Evolutionary conservation across 768 basidiomycete genomes (phyloP), one percentile per base, ranked within the genome.

Genomic region (Mycena amicta): DNA sequence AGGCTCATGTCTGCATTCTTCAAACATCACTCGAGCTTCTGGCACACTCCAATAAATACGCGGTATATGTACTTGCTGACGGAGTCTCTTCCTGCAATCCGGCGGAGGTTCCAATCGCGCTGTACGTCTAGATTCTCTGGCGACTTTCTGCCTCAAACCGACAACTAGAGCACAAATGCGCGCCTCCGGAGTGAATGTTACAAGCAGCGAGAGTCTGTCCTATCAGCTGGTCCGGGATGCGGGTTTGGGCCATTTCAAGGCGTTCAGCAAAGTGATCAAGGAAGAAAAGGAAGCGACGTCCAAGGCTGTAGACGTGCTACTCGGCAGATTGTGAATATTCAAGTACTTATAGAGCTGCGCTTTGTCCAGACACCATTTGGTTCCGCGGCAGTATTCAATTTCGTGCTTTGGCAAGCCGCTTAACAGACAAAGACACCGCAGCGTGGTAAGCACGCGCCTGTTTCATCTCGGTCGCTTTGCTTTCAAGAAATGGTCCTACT

Each of bases 1-100:
- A 95, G 93, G 83, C 90, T 16, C 95, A 96, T 66, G 85, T 97
- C 59, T 97, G 95, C 67, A 85, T 96, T 8, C 80, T 94, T 5
- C 94, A 96, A 71, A 91, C 93, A 0, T 80, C 88, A 0, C 75
- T 95, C 18, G 87, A 89, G 59, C 80, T 96, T 13, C 71, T 89
- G 3, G 56, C 67, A 3, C 65, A 67, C 37, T 67, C 76, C 43
- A 69, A 79, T 57, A 55, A 57, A 23, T 72, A 75, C 56, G 67
- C 67, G 8, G 85, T 90, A 5, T 84, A 90, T 69, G 80, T 95
- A 37, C 74, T 93, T 23, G 92, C 90, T 1, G 94, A 97, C 67
- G 93, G 87, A 16, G 87, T 95, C 16, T 93, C 91, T 2, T 90
- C 88, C 28, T 87, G 83, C 63, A 92, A 94, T 73, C 78, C 79